Percentiles rank a stretch among this genome's conserved stretches.
These are phyloP conservation scores for Tricholoma sp. DNA, from an alignment of 768 basidiomycete genomes.

Conservation along the genomic window DNA sequence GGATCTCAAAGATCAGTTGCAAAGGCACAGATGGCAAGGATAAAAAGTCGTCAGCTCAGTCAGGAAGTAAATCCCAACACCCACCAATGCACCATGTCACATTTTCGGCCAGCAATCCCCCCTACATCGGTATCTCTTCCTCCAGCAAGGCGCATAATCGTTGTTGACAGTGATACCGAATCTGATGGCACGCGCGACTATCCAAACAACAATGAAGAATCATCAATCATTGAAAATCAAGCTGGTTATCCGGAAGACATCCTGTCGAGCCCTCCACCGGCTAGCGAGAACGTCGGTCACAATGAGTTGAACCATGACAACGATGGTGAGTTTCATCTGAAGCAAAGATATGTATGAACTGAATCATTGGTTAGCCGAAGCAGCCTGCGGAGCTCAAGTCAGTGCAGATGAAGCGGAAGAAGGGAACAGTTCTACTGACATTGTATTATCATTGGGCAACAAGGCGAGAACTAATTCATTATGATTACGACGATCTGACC, in stretches of 20 bases:
- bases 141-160: not conserved
- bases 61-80: not conserved
- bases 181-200: not conserved
- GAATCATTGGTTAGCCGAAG: not conserved
- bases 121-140: not conserved
- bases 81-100: not conserved
- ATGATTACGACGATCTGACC: not conserved
- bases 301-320: no score
- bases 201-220: not conserved
- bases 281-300: no score
- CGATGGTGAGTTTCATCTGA: not conserved
- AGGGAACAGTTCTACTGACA: no score
- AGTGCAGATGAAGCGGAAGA: not conserved
- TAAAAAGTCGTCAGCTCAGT: not conserved
- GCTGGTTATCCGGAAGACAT: no score
- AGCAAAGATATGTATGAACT: not conserved
- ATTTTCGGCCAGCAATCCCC: not conserved
- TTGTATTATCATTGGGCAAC: not conserved
- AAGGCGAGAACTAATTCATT: not conserved
- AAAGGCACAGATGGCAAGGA: not conserved
- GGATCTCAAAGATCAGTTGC: not conserved
- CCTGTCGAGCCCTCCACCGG: no score
- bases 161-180: not conserved
- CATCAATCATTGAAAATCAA: not conserved
- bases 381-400: not conserved